Base-by-base conservation (phyloP, 768 basidiomycete genomes). In the Lactifluus echinatus region DNA sequence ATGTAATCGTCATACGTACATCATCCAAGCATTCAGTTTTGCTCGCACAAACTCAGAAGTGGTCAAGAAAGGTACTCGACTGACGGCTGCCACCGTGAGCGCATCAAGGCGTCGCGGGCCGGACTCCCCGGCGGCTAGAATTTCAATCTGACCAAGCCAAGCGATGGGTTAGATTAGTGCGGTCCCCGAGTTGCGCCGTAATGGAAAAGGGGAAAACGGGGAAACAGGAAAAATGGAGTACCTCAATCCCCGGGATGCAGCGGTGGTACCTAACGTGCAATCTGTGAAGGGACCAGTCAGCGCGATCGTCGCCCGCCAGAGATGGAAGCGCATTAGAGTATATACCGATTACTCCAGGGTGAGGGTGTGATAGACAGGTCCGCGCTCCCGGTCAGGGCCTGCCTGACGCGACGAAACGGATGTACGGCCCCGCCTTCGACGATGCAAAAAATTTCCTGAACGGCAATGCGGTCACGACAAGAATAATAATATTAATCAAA, bases 301-400 rank as follows among this genome's bases (percentile, higher is more conserved):
- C 57, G 53, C 53, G 47, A 50, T 56, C 44, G 46, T 31, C 47
- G 33, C 47, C 50, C 8, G 28, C 49, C 36, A 52, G 39, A 40
- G 33, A 55, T 8, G 51, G 52, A 53, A 37, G 24, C 21, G 37
- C 54, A 63, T 21, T 26, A 56, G 29, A 44, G 64, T 73, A 55
- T 67, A 87, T 68, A 88, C 89, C 90, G 79, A 65, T 89, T 88
- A 55, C 84, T 89, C 89, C 89, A 91, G n/a, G 89, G 84, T 0
- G 89, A 88, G 63, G 84, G 78, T 12, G 79, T 84, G 21, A 78
- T 76, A 8, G 82, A 78, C 63, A 89, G 80, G 64, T 84, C 79
- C 33, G 81, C 77, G 65, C 74, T 83, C 28, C 79, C 80, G 29
- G 81, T 71, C 52, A 88, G 67, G 12, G 89, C 88, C 62, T 90